Conservation (phyloP, 1,284 basidiomycete species). For the Cryptococcus hybrid region DNA sequence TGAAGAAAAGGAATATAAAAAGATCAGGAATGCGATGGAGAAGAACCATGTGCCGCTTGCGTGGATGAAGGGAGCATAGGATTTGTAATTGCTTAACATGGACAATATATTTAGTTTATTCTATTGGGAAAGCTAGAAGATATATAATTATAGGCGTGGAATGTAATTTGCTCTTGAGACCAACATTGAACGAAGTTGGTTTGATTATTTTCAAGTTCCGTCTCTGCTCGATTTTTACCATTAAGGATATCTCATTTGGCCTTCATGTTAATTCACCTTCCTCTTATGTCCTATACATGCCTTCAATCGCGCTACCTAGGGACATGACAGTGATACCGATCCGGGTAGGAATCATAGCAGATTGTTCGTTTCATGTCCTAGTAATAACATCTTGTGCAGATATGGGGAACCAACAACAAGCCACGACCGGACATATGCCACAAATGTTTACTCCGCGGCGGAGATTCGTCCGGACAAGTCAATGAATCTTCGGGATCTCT, state of each 20-base stretch:
- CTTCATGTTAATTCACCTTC: too few species aligned
- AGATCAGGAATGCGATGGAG: conserved; percentile 36
- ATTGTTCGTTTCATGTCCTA: too few species aligned
- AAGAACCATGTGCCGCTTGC: conserved; percentile 23
- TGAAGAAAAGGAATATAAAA: conserved; percentile 43
- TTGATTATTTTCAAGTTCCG: not conserved
- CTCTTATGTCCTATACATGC: too few species aligned
- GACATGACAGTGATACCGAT: too few species aligned
- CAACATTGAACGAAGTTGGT: not conserved
- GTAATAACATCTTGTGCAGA: too few species aligned
- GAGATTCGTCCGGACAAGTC: not conserved
- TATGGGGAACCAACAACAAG: too few species aligned
- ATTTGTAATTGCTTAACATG: not conserved
- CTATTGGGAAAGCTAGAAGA: too few species aligned
- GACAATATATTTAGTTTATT: not conserved
- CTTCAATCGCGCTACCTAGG: too few species aligned
- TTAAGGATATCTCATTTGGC: too few species aligned
- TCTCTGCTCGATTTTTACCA: not conserved
- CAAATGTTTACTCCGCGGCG: not conserved
- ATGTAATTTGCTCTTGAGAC: not conserved
- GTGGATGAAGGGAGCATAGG: not conserved
- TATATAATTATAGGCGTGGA: not conserved
- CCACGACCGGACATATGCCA: not conserved
- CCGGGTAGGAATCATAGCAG: too few species aligned
- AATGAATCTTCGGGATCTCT: too few species aligned